Evolutionary conservation across 2,329 filamentous ascomycete species (phyloP).

Genomic region (Ascosphaera pollenicola): DNA sequence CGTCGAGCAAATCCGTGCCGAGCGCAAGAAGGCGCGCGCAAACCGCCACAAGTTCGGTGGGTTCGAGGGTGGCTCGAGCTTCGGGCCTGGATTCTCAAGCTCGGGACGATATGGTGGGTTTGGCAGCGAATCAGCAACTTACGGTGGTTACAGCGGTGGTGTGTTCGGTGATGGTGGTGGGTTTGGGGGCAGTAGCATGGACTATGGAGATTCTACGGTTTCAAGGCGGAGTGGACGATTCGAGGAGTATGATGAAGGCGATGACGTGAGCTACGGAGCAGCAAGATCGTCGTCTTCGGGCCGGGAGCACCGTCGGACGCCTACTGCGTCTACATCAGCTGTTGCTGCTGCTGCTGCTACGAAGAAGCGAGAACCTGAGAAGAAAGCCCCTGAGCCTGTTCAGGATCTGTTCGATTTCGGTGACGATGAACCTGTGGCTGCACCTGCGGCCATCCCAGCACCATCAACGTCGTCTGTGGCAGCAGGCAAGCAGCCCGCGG

Average conservation of each 20-base stretch:
- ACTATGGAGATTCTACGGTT: slow-evolving; percentile 47
- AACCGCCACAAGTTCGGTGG: slow-evolving; percentile 93
- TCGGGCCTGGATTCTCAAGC: slow-evolving; percentile 32
- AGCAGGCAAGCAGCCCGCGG: slow-evolving; percentile 23
- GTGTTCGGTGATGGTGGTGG: slow-evolving; percentile 95
- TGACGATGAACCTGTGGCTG: slow-evolving; percentile 45
- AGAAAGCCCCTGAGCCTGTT: slow-evolving; percentile 71
- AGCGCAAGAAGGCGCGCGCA: slow-evolving; percentile 67
- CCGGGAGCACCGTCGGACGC: no score
- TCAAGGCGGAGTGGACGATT: slow-evolving; percentile 50
- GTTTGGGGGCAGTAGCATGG: slow-evolving; percentile 56
- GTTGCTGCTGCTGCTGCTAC: slow-evolving; percentile 13
- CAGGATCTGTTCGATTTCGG: slow-evolving; percentile 82
- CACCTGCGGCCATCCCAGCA: slow-evolving; percentile 23
- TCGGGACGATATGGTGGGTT: slow-evolving; percentile 66
- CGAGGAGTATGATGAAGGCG: slow-evolving; percentile 93
- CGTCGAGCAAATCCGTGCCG: slow-evolving; percentile 29
- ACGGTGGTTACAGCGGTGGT: slow-evolving; percentile 45
- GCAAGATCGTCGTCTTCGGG: slow-evolving; percentile 30
- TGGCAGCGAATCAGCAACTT: slow-evolving; percentile 49
- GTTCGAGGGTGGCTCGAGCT: slow-evolving; percentile 56
- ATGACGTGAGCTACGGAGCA: slow-evolving; percentile 43
- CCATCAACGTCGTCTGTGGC: slow-evolving; percentile 19
- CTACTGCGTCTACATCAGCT: no score
- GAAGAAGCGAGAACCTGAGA: slow-evolving; percentile 30